Evolutionary conservation across 2,329 filamentous ascomycete genomes (phyloP), one percentile per base, ranked within the genome.

Genomic region (Aspergillus phoenicis): DNA sequence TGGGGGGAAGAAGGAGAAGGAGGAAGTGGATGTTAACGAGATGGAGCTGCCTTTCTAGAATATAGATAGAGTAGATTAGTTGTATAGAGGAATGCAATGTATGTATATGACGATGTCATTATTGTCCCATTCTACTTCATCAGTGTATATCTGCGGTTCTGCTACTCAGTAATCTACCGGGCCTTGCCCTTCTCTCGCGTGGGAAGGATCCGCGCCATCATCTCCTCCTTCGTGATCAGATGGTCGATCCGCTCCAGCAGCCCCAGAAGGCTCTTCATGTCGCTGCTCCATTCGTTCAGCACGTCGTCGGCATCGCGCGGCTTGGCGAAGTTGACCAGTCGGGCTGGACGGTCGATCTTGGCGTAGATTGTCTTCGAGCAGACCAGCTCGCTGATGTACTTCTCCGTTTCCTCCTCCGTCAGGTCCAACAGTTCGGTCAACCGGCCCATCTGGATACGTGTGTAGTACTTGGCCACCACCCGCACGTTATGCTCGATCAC

Each of bases 401-500:
- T 97, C 81, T 99, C 95, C 8, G 95, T 98, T 83, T 99, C 95
- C 62, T 96, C 92, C 76, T 96, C 93, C 1, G 89, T 90, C 67
- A 99, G 83, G 75, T 99, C 95, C 59, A 99, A 87, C 30, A 99
- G 86, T 77, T 95, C 86, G 7, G 93, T 97, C 63, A 99, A 83
- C 36, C 95, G 91, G 66, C 89, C 87, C 85, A 97, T 95, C 76
- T 92, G 89, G 74, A 99, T 96, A 70, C 95, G 91, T 22, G 95
- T 99, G 82, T 99, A 99, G 84, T 99, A 99, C 80, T 97, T 97
- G 70, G 95, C 95, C 39, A 99, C 87, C 2, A 99, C 95, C 56
- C 95, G 91, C 57, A 99, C 94, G 68, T 99, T 99, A 82, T 99
- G 95, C 82, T 99, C 95, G 71, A 99, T 99, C 64, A 99, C 95